Conservation (phyloP, 495 filamentous ascomycete genomes). For the Daldinia bambusicola region DNA sequence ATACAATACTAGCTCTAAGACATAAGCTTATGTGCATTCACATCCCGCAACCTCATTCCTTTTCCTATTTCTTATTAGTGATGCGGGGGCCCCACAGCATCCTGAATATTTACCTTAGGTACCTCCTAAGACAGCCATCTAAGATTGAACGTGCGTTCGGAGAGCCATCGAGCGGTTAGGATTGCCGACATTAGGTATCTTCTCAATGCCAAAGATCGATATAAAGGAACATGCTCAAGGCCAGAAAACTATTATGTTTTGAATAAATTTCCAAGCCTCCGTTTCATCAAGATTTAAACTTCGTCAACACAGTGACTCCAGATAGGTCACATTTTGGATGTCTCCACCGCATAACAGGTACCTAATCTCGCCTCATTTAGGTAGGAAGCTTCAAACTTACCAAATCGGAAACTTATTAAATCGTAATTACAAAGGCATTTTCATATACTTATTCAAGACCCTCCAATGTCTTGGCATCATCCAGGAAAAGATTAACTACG, state of each 20-base stretch:
- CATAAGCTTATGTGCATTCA: not conserved
- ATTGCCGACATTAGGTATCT: too few species aligned
- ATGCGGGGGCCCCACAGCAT: not conserved
- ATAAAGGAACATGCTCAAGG: not conserved
- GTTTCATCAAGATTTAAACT: too few species aligned
- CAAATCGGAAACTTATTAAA: not conserved
- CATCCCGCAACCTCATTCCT: not conserved
- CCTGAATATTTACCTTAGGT: not conserved
- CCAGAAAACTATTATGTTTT: not conserved
- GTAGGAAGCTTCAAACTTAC: not conserved
- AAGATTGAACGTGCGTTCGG: not conserved
- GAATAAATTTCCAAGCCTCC: not conserved
- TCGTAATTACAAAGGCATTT: not conserved
- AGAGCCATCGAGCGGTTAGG: not conserved
- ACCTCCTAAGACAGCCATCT: not conserved
- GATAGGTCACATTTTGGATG: too few species aligned
- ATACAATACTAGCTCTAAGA: not conserved
- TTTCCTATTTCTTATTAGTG: not conserved
- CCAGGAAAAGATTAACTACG: not conserved
- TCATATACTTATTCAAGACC: not conserved
- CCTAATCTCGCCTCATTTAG: not conserved
- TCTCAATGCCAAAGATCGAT: not conserved
- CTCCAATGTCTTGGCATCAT: not conserved
- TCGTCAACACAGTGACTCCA: too few species aligned
- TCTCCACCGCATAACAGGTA: too few species aligned